phyloP scores from a whole-genome alignment of 2,329 filamentous ascomycete genomes.

The Trichoderma sp. region DNA sequence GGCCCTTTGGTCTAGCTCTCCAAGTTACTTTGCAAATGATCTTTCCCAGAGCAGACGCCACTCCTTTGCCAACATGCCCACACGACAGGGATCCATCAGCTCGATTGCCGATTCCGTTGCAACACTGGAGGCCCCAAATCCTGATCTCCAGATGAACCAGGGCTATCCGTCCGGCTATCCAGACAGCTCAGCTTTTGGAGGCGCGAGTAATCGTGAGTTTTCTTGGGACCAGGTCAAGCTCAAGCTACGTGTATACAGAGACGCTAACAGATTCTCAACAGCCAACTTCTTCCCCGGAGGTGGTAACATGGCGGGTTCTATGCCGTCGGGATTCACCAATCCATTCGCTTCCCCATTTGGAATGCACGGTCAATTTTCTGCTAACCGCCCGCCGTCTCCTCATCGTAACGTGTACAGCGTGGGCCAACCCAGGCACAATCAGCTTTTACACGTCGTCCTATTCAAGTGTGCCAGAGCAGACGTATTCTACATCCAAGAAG shows the following conservation, averaged over 20 bases:
- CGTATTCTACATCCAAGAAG: constrained; percentile 95
- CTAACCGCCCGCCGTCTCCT: constrained; percentile 58
- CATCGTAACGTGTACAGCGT: constrained; percentile 64
- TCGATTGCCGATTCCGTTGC: constrained; percentile 57
- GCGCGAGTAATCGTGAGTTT: constrained; percentile 46
- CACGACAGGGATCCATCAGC: constrained; percentile 64
- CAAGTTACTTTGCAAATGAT: constrained; percentile 66
- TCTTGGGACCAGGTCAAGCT: constrained; percentile 5
- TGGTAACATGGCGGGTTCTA: constrained; percentile 28
- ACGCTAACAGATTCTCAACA: constrained; percentile 23
- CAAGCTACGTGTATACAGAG: constrained; percentile 13
- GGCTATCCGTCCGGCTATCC: constrained; percentile 46
- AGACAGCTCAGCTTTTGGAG: constrained; percentile 42
- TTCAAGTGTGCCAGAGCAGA: constrained; percentile 97
- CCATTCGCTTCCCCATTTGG: constrained; percentile 53
- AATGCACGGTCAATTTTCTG: constrained; percentile 45
- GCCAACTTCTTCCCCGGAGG: constrained; percentile 34
- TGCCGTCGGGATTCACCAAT: constrained; percentile 37
- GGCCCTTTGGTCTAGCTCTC: constrained; percentile 70
- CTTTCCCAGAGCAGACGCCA: constrained; percentile 75
- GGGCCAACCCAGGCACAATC: constrained; percentile 63
- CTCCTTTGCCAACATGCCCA: constrained; percentile 73
- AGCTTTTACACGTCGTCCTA: constrained; percentile 82
- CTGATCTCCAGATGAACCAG: constrained; percentile 47
- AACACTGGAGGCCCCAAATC: constrained; percentile 48